phyloP scores from a whole-genome alignment of 2,329 filamentous ascomycete species.

The Magnaporthiopsis incrustans region DNA sequence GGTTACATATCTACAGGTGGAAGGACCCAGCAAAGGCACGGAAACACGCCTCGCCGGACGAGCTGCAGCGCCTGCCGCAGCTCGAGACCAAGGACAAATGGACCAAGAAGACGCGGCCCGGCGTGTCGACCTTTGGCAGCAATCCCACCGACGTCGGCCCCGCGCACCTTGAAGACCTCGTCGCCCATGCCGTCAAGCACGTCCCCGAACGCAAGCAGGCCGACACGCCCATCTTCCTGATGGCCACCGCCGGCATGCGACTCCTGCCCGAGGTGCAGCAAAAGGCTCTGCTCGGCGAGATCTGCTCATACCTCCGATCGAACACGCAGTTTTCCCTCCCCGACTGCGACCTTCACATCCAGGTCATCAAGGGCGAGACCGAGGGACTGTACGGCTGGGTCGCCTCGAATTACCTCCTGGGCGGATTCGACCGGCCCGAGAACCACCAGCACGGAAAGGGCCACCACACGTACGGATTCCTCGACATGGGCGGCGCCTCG shows the following conservation, averaged over 20 bases:
- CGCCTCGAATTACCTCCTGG: conserved; percentile 89
- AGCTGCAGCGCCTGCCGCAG: conserved; percentile 64
- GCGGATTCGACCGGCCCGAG: conserved; percentile 74
- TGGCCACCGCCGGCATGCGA: conserved; percentile 93
- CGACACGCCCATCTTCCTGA: conserved; percentile 86
- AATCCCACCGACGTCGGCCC: conserved; percentile 68
- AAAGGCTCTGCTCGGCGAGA: conserved; percentile 61
- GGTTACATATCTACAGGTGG: conserved; percentile 93
- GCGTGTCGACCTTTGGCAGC: conserved; percentile 82
- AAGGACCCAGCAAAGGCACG: conserved; percentile 64
- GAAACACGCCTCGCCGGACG: conserved; percentile 48
- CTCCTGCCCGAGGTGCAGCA: conserved; percentile 70
- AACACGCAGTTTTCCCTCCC: conserved; percentile 77
- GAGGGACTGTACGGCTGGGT: conserved; percentile 97
- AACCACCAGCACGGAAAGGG: conserved; percentile 73
- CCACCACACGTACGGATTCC: conserved; percentile 92
- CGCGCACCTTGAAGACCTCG: conserved; percentile 70
- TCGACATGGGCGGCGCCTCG: conserved; percentile 97
- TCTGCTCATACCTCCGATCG: conserved; percentile 73
- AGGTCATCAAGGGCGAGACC: conserved; percentile 91
- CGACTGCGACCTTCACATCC: conserved; percentile 83
- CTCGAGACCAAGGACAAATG: conserved; percentile 78
- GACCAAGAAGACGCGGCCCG: conserved; percentile 91
- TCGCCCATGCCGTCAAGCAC: conserved; percentile 72
- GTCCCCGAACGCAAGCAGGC: conserved; percentile 69